Evolutionary conservation across 768 basidiomycete species (phyloP).

Genomic region (Tephrocybe sp.): DNA sequence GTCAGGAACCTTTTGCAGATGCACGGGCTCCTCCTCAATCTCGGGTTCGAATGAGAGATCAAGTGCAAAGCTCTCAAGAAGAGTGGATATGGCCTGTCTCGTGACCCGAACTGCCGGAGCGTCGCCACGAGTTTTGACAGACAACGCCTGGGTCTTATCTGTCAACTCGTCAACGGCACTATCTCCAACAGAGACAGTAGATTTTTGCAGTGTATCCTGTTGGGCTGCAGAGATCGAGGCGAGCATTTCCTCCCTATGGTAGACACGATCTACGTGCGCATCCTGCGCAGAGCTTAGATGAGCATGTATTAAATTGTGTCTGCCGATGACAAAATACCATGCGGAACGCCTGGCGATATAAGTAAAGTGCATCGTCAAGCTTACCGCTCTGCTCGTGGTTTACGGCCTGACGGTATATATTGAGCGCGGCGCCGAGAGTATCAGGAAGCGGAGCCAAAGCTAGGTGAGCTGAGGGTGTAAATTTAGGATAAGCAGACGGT

Average conservation of each 20-base stretch:
- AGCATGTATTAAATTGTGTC: background rate
- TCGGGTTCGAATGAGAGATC: constrained; percentile 65
- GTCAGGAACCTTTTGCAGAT: constrained; percentile 65
- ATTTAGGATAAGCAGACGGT: constrained; percentile 13
- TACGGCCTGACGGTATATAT: constrained; percentile 69
- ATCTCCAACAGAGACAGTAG: constrained; percentile 2
- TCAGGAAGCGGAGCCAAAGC: constrained; percentile 29
- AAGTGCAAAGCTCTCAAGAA: constrained; percentile 50
- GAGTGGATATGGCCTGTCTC: constrained; percentile 38
- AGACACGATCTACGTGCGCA: constrained; percentile 72
- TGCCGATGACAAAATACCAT: constrained; percentile 33
- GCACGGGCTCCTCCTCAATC: constrained; percentile 57
- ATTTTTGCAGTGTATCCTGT: constrained; percentile 15
- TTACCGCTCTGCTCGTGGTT: constrained; percentile 72
- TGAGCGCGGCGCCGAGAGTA: constrained; percentile 50
- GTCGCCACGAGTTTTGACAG: constrained; percentile 22
- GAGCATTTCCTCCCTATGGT: constrained; percentile 57
- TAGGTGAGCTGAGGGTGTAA: constrained; percentile 26
- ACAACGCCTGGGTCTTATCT: constrained; percentile 24
- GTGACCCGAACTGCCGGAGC: constrained; percentile 25
- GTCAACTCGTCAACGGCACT: constrained; percentile 26
- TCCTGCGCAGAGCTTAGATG: constrained; percentile 37
- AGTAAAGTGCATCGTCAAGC: constrained; percentile 69
- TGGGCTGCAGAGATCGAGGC: constrained; percentile 31
- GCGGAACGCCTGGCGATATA: constrained; percentile 83